Evolutionary conservation across 2,329 filamentous ascomycete genomes (phyloP).

Genomic region (Dothiorella sarmentorum): DNA sequence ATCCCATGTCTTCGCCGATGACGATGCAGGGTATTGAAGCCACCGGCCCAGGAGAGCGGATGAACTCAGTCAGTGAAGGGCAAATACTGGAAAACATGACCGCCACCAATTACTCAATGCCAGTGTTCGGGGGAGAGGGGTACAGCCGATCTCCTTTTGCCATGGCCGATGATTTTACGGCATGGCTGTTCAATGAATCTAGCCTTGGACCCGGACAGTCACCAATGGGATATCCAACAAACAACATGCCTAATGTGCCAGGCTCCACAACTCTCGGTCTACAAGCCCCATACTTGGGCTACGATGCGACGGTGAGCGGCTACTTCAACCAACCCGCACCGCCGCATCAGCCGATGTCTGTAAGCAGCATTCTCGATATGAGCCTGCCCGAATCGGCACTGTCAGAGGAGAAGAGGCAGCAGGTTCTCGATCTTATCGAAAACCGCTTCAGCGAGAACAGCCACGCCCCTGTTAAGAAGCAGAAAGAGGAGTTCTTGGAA

Average conservation of each 20-base stretch:
- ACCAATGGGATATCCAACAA: conserved; percentile 35
- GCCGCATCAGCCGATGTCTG: conserved; percentile 80
- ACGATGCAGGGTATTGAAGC: conserved; percentile 39
- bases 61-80: conserved; percentile 36
- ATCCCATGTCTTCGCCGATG: conserved; percentile 1
- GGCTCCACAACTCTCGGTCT: conserved; percentile 41
- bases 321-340: conserved; percentile 49
- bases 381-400: conserved; percentile 75
- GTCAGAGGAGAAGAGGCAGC: conserved; percentile 81
- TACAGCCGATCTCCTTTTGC: conserved; percentile 84
- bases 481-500: conserved; percentile 73
- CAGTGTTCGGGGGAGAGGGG: conserved; percentile 81
- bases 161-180: conserved; percentile 82
- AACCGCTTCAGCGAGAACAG: conserved; percentile 78
- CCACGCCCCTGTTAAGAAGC: conserved; percentile 67
- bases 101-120: conserved; percentile 60
- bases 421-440: conserved; percentile 77
- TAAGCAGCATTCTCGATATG: conserved; percentile 79
- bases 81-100: conserved; percentile 45
- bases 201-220: conserved; percentile 43
- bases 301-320: conserved; percentile 47
- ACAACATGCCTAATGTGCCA: conserved; percentile 36
- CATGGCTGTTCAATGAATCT: conserved; percentile 75
- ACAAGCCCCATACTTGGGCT: conserved; percentile 50
- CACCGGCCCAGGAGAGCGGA: conserved; percentile 30